Evolutionary conservation across 2,329 filamentous ascomycete genomes (phyloP).

Genomic region (Chrysoporthe cubensis): DNA sequence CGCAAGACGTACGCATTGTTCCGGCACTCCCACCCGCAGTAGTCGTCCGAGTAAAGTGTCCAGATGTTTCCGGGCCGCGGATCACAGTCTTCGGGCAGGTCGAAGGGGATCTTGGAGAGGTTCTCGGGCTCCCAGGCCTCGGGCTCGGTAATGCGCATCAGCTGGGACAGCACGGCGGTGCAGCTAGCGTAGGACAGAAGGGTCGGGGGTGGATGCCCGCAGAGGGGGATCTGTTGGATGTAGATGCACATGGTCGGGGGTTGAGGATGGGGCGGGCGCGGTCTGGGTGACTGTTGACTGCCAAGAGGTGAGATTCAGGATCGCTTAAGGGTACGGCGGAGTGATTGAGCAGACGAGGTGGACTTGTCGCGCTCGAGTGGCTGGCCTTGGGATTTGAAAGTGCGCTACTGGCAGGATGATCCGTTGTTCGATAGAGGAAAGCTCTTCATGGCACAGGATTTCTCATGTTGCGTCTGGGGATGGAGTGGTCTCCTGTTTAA

Average conservation of each 20-base stretch:
- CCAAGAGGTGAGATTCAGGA: too few relatives aligned
- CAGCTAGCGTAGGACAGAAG: conserved; percentile 34
- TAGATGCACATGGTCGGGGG: conserved; percentile 35
- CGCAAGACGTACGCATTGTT: conserved; percentile 30
- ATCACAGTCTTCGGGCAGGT: conserved; percentile 30
- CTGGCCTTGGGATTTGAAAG: too few relatives aligned
- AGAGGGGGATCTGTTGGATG: conserved; percentile 32
- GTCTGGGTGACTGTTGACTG: too few relatives aligned
- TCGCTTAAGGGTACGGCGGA: too few relatives aligned
- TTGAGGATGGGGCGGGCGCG: too few relatives aligned
- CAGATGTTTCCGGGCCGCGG: conserved; percentile 30
- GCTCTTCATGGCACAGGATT: neutral
- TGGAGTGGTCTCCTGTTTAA: conserved; percentile 1
- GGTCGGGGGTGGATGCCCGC: conserved; percentile 30
- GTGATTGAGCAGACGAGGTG: too few relatives aligned
- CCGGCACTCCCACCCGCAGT: conserved; percentile 37
- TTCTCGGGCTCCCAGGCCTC: conserved; percentile 31
- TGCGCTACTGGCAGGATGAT: too few relatives aligned
- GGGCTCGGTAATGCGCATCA: conserved; percentile 32
- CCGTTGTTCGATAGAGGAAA: neutral
- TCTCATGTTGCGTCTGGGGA: neutral
- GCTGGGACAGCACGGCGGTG: conserved; percentile 27
- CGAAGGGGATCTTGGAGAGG: conserved; percentile 29
- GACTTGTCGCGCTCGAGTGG: too few relatives aligned
- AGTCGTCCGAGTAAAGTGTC: conserved; percentile 29